These are phyloP conservation scores for Penicillium waksmanii DNA, from an alignment of 495 filamentous ascomycete species.

Conservation along the genomic window DNA sequence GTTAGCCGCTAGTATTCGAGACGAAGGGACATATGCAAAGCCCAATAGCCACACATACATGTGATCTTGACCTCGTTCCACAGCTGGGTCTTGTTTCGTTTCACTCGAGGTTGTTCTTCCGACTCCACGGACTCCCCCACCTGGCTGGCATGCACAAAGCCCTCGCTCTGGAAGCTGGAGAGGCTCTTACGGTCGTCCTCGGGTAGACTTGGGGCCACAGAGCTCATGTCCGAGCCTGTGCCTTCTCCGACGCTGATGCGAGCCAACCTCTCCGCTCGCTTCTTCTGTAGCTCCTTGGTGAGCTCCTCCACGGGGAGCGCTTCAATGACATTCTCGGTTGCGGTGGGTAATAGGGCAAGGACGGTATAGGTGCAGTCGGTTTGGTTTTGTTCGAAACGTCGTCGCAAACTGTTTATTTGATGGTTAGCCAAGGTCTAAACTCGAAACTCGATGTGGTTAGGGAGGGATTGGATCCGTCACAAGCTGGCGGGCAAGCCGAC, in stretches of 20 bases:
- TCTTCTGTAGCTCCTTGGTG: slow-evolving; percentile 88
- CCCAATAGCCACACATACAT: slow-evolving; percentile 61
- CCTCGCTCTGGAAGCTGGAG: slow-evolving; percentile 75
- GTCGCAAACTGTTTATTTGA: slow-evolving; percentile 68
- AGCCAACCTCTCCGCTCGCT: slow-evolving; percentile 78
- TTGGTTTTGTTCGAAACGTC: slow-evolving; percentile 97
- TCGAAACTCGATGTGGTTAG: background rate
- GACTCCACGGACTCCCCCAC: slow-evolving; percentile 54
- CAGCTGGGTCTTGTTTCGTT: slow-evolving; percentile 85
- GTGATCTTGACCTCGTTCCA: slow-evolving; percentile 98
- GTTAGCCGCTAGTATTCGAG: slow-evolving; percentile 5
- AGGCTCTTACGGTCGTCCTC: slow-evolving; percentile 84
- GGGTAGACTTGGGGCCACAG: slow-evolving; percentile 73
- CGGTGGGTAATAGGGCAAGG: slow-evolving; percentile 88
- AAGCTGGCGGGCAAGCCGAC: slow-evolving; percentile 20
- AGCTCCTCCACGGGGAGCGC: slow-evolving; percentile 87
- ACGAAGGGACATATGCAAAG: background rate
- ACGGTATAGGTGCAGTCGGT: slow-evolving; percentile 99
- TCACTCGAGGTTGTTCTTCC: slow-evolving; percentile 49
- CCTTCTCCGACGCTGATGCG: slow-evolving; percentile 55
- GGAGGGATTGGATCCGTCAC: slow-evolving; percentile 19
- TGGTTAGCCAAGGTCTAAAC: slow-evolving; percentile 16
- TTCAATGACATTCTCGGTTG: slow-evolving; percentile 84
- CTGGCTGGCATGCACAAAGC: slow-evolving; percentile 80
- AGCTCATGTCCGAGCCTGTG: slow-evolving; percentile 65